Evolutionary conservation across 2,329 filamentous ascomycete species (phyloP), one percentile per base, ranked within the genome.

Genomic region (Pseudonectria buxi): DNA sequence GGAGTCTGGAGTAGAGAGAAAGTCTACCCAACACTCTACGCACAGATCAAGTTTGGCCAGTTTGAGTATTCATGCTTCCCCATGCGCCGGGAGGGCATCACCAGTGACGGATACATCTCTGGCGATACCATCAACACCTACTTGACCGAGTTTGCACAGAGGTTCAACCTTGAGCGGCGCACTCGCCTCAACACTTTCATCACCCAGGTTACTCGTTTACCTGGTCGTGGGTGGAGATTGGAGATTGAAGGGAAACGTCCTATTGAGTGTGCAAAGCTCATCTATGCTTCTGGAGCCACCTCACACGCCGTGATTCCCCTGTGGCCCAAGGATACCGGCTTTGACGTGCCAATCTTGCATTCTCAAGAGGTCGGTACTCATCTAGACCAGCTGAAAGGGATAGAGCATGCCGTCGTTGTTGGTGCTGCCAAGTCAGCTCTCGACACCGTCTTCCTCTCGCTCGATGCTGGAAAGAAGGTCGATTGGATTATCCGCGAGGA

Each of bases 41-140:
- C 61, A 4, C 57, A 63, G 43, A 52, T 61, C 35, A 54, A 48
- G 15, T 42, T 47, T 38, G 51, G 52, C 2, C 43, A 53, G 3
- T 63, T 63, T 40, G 49, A 64, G 26, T 63, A 61, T 43, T 49
- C 53, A 4, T 51, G 46, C 44, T 53, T 44, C 14, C 55, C 54
- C 3, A 61, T 62, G 57, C 37, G 37, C 3, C 37, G 39, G 10
- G 54, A 58, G 27, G 55, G 53, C 7, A 48, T 57, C 33, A 49
- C 41, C 2, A 4, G 24, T 3, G 52, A 59, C 28, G 40, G 49
- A 12, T 53, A 49, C 33, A 47, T 62, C 14, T 49, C 57, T 2
- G 54, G 51, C 3, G 27, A 53, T 5, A 58, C 51, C 3, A 56
- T 59, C 26, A 44, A 58, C 36, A 33, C 27, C 9, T 57, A 56